phyloP scores from a whole-genome alignment of 2,329 filamentous ascomycete genomes.

The Verticillium isaacii region DNA sequence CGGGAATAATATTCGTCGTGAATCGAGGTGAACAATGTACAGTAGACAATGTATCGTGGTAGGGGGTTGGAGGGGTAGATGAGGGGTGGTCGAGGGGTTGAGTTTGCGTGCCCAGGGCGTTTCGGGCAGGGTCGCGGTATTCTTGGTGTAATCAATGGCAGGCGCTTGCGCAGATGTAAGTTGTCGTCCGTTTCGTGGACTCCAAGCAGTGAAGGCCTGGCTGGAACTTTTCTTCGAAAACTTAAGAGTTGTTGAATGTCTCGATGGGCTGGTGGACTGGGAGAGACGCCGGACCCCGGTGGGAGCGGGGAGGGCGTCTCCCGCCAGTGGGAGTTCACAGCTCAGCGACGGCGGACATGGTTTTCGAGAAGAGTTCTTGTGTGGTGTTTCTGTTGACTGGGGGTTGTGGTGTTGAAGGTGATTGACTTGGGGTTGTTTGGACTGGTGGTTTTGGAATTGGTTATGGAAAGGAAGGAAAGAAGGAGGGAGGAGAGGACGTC shows the following conservation, averaged over 20 bases:
- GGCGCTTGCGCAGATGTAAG: neutral
- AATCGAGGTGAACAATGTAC: neutral
- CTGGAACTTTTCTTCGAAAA: constrained; percentile 62
- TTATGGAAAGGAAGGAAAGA: constrained; percentile 20
- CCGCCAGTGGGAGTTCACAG: constrained; percentile 87
- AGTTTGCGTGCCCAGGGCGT: constrained; percentile 1
- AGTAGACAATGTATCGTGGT: neutral
- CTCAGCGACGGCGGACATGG: constrained; percentile 78
- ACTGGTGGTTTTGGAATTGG: constrained; percentile 26
- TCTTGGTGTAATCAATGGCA: constrained; percentile 2
- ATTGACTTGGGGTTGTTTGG: constrained; percentile 63
- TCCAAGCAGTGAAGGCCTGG: constrained; percentile 46
- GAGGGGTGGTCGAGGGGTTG: neutral
- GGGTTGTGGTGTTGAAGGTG: constrained; percentile 22
- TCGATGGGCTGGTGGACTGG: constrained; percentile 87
- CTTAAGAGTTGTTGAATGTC: constrained; percentile 45
- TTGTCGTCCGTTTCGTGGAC: neutral
- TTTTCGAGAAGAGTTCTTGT: constrained; percentile 64
- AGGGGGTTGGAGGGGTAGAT: neutral
- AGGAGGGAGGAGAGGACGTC: neutral
- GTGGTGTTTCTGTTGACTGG: constrained; percentile 27
- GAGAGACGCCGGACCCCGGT: constrained; percentile 45
- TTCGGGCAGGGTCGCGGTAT: neutral
- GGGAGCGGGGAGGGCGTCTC: constrained; percentile 39
- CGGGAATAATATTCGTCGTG: neutral